phyloP scores from a whole-genome alignment of 768 basidiomycete species.

The Daedalea quercina region DNA sequence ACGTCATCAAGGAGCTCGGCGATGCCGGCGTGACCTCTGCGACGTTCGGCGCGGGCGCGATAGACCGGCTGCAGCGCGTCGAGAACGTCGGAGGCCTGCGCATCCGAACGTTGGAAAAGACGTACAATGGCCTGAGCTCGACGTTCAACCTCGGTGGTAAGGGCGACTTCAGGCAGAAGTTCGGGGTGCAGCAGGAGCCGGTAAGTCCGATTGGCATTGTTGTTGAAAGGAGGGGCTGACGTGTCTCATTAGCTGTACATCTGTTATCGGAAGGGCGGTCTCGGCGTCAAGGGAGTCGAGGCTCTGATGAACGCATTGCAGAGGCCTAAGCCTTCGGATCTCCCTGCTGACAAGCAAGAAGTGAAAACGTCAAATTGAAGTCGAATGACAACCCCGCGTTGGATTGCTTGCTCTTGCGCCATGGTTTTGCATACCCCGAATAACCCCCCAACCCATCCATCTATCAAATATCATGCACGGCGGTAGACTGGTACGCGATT shows the following conservation, averaged over 20 bases:
- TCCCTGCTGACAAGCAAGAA: background rate
- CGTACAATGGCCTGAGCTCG: constrained; percentile 30
- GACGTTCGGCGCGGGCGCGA: constrained; percentile 36
- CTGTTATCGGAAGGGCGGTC: constrained; percentile 26
- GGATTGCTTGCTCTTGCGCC: too few species aligned
- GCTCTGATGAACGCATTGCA: constrained; percentile 27
- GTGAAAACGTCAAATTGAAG: background rate
- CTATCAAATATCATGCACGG: background rate
- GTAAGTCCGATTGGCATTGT: constrained; percentile 12
- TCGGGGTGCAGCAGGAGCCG: constrained; percentile 26
- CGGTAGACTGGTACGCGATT: too few species aligned
- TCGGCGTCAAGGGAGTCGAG: constrained; percentile 27
- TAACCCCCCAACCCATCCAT: too few species aligned
- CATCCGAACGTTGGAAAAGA: constrained; percentile 30
- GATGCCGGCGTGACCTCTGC: constrained; percentile 29
- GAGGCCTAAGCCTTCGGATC: constrained; percentile 17
- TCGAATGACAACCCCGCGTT: background rate
- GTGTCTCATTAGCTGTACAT: constrained; percentile 22
- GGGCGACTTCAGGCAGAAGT: constrained; percentile 34
- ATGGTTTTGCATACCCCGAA: too few species aligned
- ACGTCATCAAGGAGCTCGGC: constrained; percentile 31
- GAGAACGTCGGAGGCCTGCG: constrained; percentile 28
- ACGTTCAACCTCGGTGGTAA: constrained; percentile 29
- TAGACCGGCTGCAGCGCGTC: constrained; percentile 23
- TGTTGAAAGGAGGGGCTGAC: background rate